Conservation (phyloP, 78 protist genomes). For the Tieghemostelium lacteum region DNA sequence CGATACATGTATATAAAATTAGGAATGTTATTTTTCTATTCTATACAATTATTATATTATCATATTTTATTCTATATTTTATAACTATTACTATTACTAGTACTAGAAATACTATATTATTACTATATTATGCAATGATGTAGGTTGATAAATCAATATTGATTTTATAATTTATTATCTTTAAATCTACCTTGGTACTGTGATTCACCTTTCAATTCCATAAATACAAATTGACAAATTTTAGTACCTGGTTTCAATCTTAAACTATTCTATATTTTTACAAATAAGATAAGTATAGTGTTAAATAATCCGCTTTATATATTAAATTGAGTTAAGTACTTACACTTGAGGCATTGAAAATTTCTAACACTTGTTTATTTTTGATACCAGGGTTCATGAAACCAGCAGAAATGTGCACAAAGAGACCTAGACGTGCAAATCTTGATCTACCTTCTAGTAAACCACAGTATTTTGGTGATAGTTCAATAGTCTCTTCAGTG, state of each 20-base stretch:
- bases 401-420: constrained; percentile 89
- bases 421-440: constrained; percentile 89
- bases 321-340: not conserved
- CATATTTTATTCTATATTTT: too few relatives aligned
- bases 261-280: constrained; percentile 50
- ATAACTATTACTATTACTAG: too few relatives aligned
- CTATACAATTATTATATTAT: not conserved
- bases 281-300: not conserved
- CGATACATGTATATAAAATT: too few relatives aligned
- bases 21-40: too few relatives aligned
- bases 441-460: constrained; percentile 89
- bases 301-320: not conserved
- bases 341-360: constrained; percentile 89
- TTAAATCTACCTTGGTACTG: constrained; percentile 79
- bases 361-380: constrained; percentile 90
- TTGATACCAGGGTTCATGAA: constrained; percentile 91
- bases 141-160: too few relatives aligned
- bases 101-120: too few relatives aligned
- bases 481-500: constrained; percentile 82
- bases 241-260: constrained; percentile 83
- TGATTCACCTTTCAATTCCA: constrained; percentile 85
- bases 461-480: constrained; percentile 85
- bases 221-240: constrained; percentile 89
- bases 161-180: constrained; percentile 25
- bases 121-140: too few relatives aligned